A percentile compares a stretch with the other conserved stretches of the same genome.
These are phyloP conservation scores for Akanthomyces uredinophilus DNA, from an alignment of 2,329 filamentous ascomycete species.

Conservation along the genomic window DNA sequence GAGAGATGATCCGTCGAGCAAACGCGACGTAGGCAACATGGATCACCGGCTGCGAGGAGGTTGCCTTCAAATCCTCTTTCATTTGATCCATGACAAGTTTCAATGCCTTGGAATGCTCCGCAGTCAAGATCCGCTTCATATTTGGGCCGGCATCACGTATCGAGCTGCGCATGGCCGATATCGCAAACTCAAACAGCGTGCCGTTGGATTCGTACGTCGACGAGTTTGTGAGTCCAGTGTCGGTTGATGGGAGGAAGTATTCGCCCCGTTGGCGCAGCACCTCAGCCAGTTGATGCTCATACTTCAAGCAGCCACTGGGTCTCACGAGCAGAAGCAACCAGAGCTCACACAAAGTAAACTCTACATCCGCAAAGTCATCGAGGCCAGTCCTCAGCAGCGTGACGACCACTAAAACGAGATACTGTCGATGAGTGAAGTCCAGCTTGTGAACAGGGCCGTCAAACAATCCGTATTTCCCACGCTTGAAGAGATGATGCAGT, in stretches of 20 bases:
- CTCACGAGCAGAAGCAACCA: slow-evolving; percentile 50
- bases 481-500: slow-evolving; percentile 41
- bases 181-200: slow-evolving; percentile 43
- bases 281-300: slow-evolving; percentile 46
- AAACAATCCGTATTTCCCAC: slow-evolving; percentile 47
- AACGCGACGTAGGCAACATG: slow-evolving; percentile 48
- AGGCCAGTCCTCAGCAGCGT: slow-evolving; percentile 43
- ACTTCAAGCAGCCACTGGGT: slow-evolving; percentile 39
- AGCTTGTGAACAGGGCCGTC: slow-evolving; percentile 36
- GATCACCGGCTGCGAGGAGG: slow-evolving; percentile 30
- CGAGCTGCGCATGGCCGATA: slow-evolving; percentile 46
- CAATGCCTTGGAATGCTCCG: slow-evolving; percentile 40
- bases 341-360: slow-evolving; percentile 43
- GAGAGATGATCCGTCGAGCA: slow-evolving; percentile 45
- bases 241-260: slow-evolving; percentile 38
- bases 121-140: slow-evolving; percentile 31
- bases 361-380: slow-evolving; percentile 42
- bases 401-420: slow-evolving; percentile 47
- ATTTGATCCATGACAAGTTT: slow-evolving; percentile 49
- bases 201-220: slow-evolving; percentile 46
- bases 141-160: slow-evolving; percentile 35
- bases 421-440: slow-evolving; percentile 37
- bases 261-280: slow-evolving; percentile 38
- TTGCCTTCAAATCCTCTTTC: slow-evolving; percentile 41
- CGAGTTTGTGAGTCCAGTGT: slow-evolving; percentile 30